phyloP scores from a whole-genome alignment of 129 eudicot species.

The Solidago caesia region DNA sequence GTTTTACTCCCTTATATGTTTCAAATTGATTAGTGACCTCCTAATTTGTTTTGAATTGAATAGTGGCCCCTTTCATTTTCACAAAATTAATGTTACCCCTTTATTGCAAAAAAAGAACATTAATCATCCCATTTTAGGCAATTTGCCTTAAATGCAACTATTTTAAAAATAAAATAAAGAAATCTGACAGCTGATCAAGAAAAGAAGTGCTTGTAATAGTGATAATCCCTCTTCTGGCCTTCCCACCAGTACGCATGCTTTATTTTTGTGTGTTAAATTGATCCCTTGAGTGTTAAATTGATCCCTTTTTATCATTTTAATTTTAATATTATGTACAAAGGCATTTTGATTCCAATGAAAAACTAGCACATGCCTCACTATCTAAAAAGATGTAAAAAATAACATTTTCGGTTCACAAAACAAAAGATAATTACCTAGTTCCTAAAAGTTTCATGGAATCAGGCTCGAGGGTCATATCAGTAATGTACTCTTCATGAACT shows the following conservation, averaged over 20 bases:
- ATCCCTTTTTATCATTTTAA: background rate
- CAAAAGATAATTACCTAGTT: conserved; percentile 55
- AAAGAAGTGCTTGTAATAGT: background rate
- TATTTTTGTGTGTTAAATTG: too few relatives aligned
- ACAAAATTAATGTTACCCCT: too few relatives aligned
- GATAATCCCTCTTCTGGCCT: too few relatives aligned
- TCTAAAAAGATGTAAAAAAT: background rate
- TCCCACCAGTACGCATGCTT: too few relatives aligned
- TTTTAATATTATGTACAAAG: too few relatives aligned
- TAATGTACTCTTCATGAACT: conserved; percentile 87
- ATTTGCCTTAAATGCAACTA: too few relatives aligned
- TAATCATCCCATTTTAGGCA: too few relatives aligned
- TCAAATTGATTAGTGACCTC: too few relatives aligned
- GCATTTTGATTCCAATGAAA: background rate
- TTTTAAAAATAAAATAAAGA: background rate
- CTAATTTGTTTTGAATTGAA: too few relatives aligned
- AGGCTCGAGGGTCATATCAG: conserved; percentile 90
- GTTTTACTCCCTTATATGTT: too few relatives aligned
- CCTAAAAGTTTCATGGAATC: conserved; percentile 82
- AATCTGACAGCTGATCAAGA: background rate
- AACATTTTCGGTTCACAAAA: conserved; percentile 3
- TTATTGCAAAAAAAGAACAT: too few relatives aligned
- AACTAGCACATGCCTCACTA: background rate
- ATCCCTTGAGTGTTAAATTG: background rate
- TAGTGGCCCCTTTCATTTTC: too few relatives aligned